Conservation (phyloP, 2,329 filamentous ascomycete genomes). For the Rachicladosporium sp. region DNA sequence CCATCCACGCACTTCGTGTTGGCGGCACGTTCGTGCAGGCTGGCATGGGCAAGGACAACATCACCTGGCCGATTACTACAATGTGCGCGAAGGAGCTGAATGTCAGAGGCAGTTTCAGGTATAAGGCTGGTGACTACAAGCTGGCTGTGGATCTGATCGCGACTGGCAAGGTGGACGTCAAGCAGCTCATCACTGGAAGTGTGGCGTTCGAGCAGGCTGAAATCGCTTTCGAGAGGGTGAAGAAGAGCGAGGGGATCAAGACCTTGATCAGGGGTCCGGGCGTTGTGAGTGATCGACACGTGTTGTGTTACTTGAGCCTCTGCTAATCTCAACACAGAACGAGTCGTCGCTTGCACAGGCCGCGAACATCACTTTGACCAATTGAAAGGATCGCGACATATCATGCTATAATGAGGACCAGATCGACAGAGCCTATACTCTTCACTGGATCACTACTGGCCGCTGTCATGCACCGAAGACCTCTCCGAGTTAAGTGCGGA, state of each 20-base stretch:
- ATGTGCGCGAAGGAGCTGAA: constrained; percentile 79
- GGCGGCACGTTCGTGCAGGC: constrained; percentile 71
- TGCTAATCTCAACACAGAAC: too few species aligned
- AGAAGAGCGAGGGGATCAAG: constrained; percentile 64
- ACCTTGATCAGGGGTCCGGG: constrained; percentile 36
- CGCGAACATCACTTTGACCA: too few species aligned
- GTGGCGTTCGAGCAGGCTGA: constrained; percentile 72
- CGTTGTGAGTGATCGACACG: neutral
- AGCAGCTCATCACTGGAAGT: constrained; percentile 62
- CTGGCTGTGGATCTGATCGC: constrained; percentile 66
- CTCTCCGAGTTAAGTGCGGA: too few species aligned
- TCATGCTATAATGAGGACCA: too few species aligned
- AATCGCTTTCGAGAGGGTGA: constrained; percentile 72
- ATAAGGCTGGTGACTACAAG: constrained; percentile 55
- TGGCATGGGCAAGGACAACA: constrained; percentile 76
- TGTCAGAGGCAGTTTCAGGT: constrained; percentile 53
- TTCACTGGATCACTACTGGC: too few species aligned
- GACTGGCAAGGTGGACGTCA: constrained; percentile 55
- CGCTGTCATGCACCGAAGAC: too few species aligned
- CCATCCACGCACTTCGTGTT: constrained; percentile 53
- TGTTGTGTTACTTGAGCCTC: too few species aligned
- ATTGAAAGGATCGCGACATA: too few species aligned
- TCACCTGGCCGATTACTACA: constrained; percentile 80
- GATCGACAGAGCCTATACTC: too few species aligned
- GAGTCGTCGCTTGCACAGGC: too few species aligned